Conservation (phyloP, 495 filamentous ascomycete species). For the Niebla homalea region DNA sequence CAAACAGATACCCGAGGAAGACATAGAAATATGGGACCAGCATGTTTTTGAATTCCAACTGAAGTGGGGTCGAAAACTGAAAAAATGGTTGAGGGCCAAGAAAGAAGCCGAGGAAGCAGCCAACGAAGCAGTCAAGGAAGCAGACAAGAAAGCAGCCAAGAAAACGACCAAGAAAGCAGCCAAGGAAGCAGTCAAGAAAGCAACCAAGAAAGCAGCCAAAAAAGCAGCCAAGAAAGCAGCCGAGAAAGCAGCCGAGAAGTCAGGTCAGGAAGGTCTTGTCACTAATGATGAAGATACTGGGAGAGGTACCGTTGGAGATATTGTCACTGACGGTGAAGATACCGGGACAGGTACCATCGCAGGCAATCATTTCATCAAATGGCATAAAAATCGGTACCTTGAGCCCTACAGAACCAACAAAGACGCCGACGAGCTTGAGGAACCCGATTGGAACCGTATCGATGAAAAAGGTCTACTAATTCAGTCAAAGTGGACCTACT, state of each 20-base stretch:
- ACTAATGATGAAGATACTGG: no score
- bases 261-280: no score
- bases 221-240: no score
- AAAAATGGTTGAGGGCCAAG: background rate
- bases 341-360: no score
- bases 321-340: background rate
- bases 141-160: no score
- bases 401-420: background rate
- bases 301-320: no score
- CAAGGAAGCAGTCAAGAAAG: no score
- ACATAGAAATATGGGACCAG: background rate
- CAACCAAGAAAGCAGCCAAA: no score
- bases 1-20: background rate
- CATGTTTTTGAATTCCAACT: background rate
- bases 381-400: background rate
- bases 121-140: no score
- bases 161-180: no score
- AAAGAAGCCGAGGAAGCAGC: background rate
- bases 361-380: background rate
- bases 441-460: background rate
- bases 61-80: background rate
- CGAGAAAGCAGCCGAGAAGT: no score
- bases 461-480: background rate
- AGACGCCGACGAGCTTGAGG: background rate
- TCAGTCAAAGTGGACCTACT: conserved; percentile 1